phyloP scores from a whole-genome alignment of 1,284 basidiomycete species.

The Ceratobasidium theobromae region DNA sequence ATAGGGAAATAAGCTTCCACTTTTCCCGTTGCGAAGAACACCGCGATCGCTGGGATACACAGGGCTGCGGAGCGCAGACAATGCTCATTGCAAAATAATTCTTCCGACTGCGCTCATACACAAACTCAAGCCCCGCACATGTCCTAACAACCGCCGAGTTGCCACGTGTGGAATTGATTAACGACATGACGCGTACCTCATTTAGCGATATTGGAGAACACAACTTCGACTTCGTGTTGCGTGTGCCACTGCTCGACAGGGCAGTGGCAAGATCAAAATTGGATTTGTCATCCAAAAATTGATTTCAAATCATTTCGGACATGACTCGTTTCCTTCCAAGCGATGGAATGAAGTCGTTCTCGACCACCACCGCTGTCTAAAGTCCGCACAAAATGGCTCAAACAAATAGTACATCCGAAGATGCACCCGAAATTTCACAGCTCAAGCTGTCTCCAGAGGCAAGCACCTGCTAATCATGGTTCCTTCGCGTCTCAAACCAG shows the following conservation, averaged over 20 bases:
- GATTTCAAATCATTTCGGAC: too few relatives aligned
- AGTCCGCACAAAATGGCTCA: not conserved
- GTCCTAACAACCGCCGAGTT: too few relatives aligned
- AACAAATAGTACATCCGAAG: conserved; percentile 4
- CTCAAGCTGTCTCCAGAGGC: conserved; percentile 10
- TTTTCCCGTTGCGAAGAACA: not conserved
- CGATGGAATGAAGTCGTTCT: too few relatives aligned
- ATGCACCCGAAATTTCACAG: conserved; percentile 16
- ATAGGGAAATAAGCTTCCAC: not conserved
- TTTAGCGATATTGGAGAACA: not conserved
- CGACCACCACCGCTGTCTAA: not conserved
- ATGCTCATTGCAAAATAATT: not conserved
- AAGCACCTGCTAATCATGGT: not conserved
- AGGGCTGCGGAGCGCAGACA: not conserved
- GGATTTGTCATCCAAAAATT: not conserved
- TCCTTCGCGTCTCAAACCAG: too few relatives aligned
- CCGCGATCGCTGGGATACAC: not conserved
- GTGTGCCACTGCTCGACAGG: not conserved
- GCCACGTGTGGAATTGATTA: not conserved
- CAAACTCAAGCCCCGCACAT: not conserved
- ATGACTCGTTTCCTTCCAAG: too few relatives aligned
- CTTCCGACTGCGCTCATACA: not conserved
- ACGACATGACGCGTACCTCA: not conserved
- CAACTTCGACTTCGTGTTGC: not conserved
- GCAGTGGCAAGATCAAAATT: too few relatives aligned